Evolutionary conservation across 345 rosid species (phyloP).

Genomic region (Melastoma malabathricum): DNA sequence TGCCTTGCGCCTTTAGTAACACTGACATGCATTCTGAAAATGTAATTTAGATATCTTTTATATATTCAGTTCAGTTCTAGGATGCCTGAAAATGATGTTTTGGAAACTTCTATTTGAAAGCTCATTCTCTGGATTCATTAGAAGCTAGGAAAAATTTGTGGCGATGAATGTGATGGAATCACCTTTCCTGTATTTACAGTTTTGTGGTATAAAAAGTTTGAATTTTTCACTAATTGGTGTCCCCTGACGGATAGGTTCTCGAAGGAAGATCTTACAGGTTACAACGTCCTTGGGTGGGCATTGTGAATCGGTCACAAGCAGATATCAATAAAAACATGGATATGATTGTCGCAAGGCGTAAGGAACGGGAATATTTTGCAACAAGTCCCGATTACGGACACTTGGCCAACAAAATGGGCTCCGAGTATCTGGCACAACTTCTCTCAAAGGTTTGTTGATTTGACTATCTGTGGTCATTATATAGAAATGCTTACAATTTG

Average conservation of each 20-base stretch:
- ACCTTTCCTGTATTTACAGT: no score
- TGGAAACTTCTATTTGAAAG: neutral
- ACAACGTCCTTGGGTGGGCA: constrained; percentile 94
- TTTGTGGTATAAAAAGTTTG: no score
- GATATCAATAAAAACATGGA: constrained; percentile 83
- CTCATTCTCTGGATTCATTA: no score
- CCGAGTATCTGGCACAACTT: constrained; percentile 89
- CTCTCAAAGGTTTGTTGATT: constrained; percentile 60
- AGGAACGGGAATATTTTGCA: constrained; percentile 79
- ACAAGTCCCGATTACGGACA: constrained; percentile 93
- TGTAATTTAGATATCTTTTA: neutral
- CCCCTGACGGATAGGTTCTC: constrained; percentile 42
- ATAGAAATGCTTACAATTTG: neutral
- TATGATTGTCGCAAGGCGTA: constrained; percentile 81
- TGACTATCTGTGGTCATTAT: neutral
- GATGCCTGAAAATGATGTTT: neutral
- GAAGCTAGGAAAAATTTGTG: no score
- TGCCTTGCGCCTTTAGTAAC: neutral
- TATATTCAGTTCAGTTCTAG: neutral
- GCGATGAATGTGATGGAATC: no score
- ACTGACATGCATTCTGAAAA: neutral
- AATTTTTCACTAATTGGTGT: neutral
- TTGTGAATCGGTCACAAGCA: constrained; percentile 97
- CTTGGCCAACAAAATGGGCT: constrained; percentile 85
- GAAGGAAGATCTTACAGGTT: constrained; percentile 89